phyloP scores from a whole-genome alignment of 2,329 filamentous ascomycete species.

The Ilyonectria destructans region DNA sequence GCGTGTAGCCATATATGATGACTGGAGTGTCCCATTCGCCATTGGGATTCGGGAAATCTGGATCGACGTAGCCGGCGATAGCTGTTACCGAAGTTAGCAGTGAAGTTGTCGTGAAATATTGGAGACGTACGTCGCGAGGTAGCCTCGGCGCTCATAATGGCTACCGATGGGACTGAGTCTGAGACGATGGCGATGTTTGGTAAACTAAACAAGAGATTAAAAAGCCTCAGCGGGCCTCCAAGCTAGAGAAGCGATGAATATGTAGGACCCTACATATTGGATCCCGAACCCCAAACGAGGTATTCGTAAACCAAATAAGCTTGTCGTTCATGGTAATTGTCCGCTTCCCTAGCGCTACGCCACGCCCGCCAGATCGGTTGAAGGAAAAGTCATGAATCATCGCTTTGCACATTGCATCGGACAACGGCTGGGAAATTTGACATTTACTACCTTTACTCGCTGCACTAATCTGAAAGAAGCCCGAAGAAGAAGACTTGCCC shows the following conservation, averaged over 20 bases:
- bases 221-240: not conserved
- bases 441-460: not conserved
- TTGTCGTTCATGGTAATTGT: not conserved
- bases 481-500: constrained; percentile 2
- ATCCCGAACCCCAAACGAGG: not conserved
- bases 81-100: constrained; percentile 17
- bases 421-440: not conserved
- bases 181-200: not conserved
- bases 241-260: not conserved
- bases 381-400: constrained; percentile 45
- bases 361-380: constrained; percentile 15
- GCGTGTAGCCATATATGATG: constrained; percentile 68
- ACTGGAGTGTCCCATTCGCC: constrained; percentile 63
- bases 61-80: constrained; percentile 63
- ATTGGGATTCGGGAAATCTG: constrained; percentile 66
- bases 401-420: constrained; percentile 8
- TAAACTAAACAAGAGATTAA: no score
- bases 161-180: not conserved
- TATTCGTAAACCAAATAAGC: not conserved
- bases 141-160: constrained; percentile 4
- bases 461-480: not conserved
- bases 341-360: constrained; percentile 29
- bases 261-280: not conserved
- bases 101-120: not conserved
- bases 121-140: constrained; percentile 30